phyloP scores from a whole-genome alignment of 139 green algal genomes.

The Coccomyxa sp. region DNA sequence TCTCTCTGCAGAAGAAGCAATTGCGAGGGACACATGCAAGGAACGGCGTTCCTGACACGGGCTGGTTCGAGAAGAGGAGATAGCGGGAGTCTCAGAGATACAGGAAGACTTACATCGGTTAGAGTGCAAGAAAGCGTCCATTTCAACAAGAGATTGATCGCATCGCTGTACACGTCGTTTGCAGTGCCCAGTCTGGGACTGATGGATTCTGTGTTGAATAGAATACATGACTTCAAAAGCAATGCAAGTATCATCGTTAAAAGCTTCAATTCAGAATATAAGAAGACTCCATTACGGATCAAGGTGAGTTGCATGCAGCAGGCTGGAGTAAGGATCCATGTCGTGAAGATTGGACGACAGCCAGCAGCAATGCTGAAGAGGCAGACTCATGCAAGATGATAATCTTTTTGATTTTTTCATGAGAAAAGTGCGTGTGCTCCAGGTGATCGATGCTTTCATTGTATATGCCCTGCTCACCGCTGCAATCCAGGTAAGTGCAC shows the following conservation, averaged over 20 bases:
- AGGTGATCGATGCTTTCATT: constrained; percentile 64
- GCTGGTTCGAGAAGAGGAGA: too few relatives aligned
- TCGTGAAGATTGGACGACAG: background rate
- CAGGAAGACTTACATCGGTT: too few relatives aligned
- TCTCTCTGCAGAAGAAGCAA: too few relatives aligned
- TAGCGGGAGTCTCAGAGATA: too few relatives aligned
- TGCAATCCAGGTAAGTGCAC: constrained; percentile 40
- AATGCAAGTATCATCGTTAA: background rate
- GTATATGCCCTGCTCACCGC: constrained; percentile 50
- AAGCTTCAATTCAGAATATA: constrained; percentile 54
- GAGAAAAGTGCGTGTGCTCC: background rate
- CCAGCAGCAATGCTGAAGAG: background rate
- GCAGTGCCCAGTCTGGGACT: background rate
- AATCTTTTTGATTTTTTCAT: background rate
- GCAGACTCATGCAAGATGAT: too few relatives aligned
- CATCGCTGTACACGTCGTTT: background rate
- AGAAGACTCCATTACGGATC: constrained; percentile 65
- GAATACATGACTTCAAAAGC: background rate
- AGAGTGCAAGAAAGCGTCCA: too few relatives aligned
- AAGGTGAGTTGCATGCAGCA: constrained; percentile 39
- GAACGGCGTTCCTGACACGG: too few relatives aligned
- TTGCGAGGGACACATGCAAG: too few relatives aligned
- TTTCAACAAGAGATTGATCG: too few relatives aligned
- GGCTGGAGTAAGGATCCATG: background rate
- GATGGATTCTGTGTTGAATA: background rate